Evolutionary conservation across 2,329 filamentous ascomycete species (phyloP).

Genomic region (Fusarium austroafricanum): DNA sequence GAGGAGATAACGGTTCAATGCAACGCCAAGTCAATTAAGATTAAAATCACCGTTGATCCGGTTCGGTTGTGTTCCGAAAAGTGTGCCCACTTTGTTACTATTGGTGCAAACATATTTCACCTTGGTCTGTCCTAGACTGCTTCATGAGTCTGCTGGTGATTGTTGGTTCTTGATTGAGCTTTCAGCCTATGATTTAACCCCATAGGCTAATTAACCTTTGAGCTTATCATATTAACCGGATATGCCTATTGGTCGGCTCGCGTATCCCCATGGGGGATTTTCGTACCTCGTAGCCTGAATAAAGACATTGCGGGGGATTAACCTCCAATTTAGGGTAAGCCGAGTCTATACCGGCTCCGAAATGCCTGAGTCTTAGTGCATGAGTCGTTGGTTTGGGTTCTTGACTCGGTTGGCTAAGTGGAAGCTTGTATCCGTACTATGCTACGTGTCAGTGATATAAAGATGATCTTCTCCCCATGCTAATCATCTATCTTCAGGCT

Average conservation of each 20-base stretch:
- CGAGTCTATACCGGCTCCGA: neutral
- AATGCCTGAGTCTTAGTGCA: no score
- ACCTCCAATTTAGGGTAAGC: neutral
- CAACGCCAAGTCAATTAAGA: neutral
- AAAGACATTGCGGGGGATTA: conserved; percentile 20
- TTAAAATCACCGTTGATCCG: neutral
- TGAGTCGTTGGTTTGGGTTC: no score
- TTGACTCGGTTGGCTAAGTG: neutral
- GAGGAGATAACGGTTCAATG: no score
- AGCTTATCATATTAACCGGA: neutral
- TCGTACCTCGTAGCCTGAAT: conserved; percentile 13
- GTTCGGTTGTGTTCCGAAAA: neutral
- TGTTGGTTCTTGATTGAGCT: conserved; percentile 17
- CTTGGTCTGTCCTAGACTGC: neutral
- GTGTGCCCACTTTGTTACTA: neutral
- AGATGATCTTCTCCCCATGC: neutral
- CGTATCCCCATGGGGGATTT: conserved; percentile 12
- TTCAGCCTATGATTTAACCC: neutral
- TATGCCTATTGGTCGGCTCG: neutral
- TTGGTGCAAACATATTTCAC: neutral
- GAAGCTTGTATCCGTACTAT: no score
- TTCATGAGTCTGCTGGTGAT: no score
- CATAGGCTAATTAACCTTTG: no score
- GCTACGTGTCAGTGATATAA: conserved; percentile 6
- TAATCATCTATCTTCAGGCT: neutral